A percentile compares a stretch with the other conserved stretches of the same genome.
Evolutionary conservation across 1,284 basidiomycete species (phyloP).

Genomic region (Heterobasidion irregulare): DNA sequence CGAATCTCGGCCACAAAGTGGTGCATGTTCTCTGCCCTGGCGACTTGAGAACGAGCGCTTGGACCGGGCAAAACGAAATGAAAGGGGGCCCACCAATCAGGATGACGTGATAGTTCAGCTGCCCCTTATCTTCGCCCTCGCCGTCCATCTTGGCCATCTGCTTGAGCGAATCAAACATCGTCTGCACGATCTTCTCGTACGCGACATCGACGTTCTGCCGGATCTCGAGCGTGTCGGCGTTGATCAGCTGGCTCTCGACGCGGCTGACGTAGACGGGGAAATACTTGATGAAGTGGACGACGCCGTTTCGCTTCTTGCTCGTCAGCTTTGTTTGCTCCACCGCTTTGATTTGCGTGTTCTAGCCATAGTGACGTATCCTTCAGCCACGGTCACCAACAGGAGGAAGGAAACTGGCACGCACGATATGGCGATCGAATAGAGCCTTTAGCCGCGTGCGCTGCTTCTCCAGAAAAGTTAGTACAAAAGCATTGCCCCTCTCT

Average conservation of each 20-base stretch:
- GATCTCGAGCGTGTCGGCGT: slow-evolving; percentile 70
- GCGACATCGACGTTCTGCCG: slow-evolving; percentile 73
- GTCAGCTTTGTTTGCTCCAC: slow-evolving; percentile 89
- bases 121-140: slow-evolving; percentile 90
- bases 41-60: not conserved
- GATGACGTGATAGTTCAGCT: slow-evolving; percentile 93
- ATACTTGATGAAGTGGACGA: slow-evolving; percentile 88
- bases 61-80: not conserved
- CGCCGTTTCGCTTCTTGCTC: slow-evolving; percentile 87
- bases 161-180: slow-evolving; percentile 89
- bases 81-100: slow-evolving; percentile 70
- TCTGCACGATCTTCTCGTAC: slow-evolving; percentile 82
- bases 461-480: slow-evolving; percentile 70
- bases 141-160: slow-evolving; percentile 92
- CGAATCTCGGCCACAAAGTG: slow-evolving; percentile 82
- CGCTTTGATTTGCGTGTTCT: slow-evolving; percentile 85
- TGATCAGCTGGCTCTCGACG: slow-evolving; percentile 82
- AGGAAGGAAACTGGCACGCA: slow-evolving; percentile 30
- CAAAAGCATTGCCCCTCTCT: slow-evolving; percentile 70
- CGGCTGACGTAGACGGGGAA: slow-evolving; percentile 86
- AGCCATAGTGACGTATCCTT: not conserved
- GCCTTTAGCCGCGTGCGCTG: slow-evolving; percentile 72
- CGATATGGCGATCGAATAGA: slow-evolving; percentile 72
- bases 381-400: not conserved
- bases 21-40: slow-evolving; percentile 89